Evolutionary conservation across 2,329 filamentous ascomycete species (phyloP).

Genomic region (Acarospora socialis): DNA sequence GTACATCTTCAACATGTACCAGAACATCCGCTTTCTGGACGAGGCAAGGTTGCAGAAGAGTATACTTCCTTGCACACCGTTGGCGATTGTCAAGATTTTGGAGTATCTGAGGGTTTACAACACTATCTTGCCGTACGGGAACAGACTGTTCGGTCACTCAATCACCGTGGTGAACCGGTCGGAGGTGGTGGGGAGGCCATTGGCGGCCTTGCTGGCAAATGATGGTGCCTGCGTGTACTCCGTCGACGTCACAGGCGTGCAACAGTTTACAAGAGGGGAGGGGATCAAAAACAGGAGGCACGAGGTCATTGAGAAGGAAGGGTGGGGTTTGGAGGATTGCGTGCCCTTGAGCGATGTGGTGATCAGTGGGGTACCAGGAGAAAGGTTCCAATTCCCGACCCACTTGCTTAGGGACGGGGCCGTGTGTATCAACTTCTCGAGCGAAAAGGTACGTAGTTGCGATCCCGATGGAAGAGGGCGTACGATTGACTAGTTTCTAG

Average conservation of each 20-base stretch:
- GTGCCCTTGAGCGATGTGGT: slow-evolving; percentile 84
- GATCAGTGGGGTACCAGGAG: slow-evolving; percentile 79
- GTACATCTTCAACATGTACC: slow-evolving; percentile 99
- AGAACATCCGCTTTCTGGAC: slow-evolving; percentile 92
- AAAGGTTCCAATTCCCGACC: slow-evolving; percentile 79
- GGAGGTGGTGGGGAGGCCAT: slow-evolving; percentile 84
- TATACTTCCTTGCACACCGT: slow-evolving; percentile 85
- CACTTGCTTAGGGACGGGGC: slow-evolving; percentile 74
- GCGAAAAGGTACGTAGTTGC: slow-evolving; percentile 51
- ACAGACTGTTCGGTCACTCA: slow-evolving; percentile 82
- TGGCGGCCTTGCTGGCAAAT: slow-evolving; percentile 87
- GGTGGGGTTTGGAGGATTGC: slow-evolving; percentile 65
- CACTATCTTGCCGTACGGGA: slow-evolving; percentile 79
- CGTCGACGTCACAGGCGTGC: slow-evolving; percentile 80
- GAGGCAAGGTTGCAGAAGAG: slow-evolving; percentile 69
- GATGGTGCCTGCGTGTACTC: slow-evolving; percentile 93
- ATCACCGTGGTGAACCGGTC: slow-evolving; percentile 94
- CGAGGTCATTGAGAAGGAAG: slow-evolving; percentile 70
- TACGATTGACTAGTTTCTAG: slow-evolving; percentile 20
- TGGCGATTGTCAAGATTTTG: slow-evolving; percentile 92
- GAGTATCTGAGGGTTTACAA: slow-evolving; percentile 96
- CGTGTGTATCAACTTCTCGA: slow-evolving; percentile 98
- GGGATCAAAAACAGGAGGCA: slow-evolving; percentile 77
- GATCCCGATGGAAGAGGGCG: slow-evolving; percentile 6
- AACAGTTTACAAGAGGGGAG: slow-evolving; percentile 79